Evolutionary conservation across 768 basidiomycete species (phyloP).

Genomic region (Zangia roseola): DNA sequence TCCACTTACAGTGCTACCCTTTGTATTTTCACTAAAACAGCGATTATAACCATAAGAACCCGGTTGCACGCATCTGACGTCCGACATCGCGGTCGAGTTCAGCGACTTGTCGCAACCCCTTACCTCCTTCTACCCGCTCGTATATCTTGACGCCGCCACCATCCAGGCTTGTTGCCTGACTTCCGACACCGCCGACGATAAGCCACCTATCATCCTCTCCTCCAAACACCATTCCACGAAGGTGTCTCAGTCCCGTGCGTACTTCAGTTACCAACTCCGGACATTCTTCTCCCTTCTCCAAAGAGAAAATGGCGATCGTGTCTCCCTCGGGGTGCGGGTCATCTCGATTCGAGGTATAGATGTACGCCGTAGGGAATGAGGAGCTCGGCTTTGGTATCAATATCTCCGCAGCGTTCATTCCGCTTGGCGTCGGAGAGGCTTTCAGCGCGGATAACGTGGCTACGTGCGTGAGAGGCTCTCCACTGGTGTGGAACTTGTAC

Average conservation of each 20-base stretch:
- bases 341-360: slow-evolving; percentile 77
- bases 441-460: slow-evolving; percentile 48
- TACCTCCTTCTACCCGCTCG: slow-evolving; percentile 61
- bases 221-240: slow-evolving; percentile 67
- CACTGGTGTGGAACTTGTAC: slow-evolving; percentile 50
- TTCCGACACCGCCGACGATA: slow-evolving; percentile 55
- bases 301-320: slow-evolving; percentile 66
- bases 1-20: too few relatives aligned
- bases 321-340: slow-evolving; percentile 70
- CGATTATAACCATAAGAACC: slow-evolving; percentile 36
- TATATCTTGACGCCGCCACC: slow-evolving; percentile 73
- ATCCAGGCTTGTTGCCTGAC: slow-evolving; percentile 51
- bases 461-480: slow-evolving; percentile 38
- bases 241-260: slow-evolving; percentile 65
- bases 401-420: slow-evolving; percentile 70
- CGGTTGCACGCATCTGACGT: slow-evolving; percentile 34
- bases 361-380: slow-evolving; percentile 52
- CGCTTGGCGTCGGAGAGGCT: slow-evolving; percentile 41
- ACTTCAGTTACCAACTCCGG: slow-evolving; percentile 60
- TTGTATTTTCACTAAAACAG: not conserved
- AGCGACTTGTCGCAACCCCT: slow-evolving; percentile 52
- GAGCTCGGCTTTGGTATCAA: slow-evolving; percentile 54
- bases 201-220: slow-evolving; percentile 62
- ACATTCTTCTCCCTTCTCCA: slow-evolving; percentile 40
- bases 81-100: slow-evolving; percentile 35